Percentiles rank a stretch among this genome's conserved stretches.
These are phyloP conservation scores for Lagenidium sp. DNA, from an alignment of 352 stramenopile species.

Conservation along the genomic window DNA sequence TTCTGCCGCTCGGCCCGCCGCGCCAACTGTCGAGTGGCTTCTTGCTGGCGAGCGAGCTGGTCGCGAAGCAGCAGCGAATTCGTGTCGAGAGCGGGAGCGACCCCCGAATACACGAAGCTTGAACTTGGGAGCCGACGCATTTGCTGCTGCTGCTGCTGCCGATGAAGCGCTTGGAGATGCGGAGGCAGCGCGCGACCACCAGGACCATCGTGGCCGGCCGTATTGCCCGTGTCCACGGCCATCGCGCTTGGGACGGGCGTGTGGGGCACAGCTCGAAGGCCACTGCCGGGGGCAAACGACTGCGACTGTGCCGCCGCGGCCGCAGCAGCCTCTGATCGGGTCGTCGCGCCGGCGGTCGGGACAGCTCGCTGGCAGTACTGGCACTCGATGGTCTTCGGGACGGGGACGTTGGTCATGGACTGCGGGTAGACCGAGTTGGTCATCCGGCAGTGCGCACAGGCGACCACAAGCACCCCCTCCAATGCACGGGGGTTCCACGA, in stretches of 20 bases:
- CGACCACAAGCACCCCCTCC: constrained; percentile 37
- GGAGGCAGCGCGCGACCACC: constrained; percentile 13
- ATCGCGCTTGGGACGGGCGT: background rate
- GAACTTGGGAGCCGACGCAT: constrained; percentile 6
- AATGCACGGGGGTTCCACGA: constrained; percentile 26
- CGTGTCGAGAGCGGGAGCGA: background rate
- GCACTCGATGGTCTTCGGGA: constrained; percentile 59
- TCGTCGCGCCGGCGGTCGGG: constrained; percentile 23
- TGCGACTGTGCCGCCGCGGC: background rate
- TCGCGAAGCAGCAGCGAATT: background rate
- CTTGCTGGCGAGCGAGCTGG: constrained; percentile 9
- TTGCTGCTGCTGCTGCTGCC: constrained; percentile 15
- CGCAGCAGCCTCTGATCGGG: constrained; percentile 9
- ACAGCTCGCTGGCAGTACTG: constrained; percentile 44
- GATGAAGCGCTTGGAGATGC: constrained; percentile 13
- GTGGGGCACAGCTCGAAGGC: background rate
- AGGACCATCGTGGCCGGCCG: background rate
- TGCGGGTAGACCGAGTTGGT: constrained; percentile 61
- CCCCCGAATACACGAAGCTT: no score
- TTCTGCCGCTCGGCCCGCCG: constrained; percentile 24
- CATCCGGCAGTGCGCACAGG: constrained; percentile 43
- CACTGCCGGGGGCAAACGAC: background rate
- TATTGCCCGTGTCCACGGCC: background rate
- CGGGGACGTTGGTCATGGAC: constrained; percentile 40
- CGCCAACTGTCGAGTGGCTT: no score